Evolutionary conservation across 257 asterid genomes (phyloP).

Genomic region (Cynanchum wilfordii): DNA sequence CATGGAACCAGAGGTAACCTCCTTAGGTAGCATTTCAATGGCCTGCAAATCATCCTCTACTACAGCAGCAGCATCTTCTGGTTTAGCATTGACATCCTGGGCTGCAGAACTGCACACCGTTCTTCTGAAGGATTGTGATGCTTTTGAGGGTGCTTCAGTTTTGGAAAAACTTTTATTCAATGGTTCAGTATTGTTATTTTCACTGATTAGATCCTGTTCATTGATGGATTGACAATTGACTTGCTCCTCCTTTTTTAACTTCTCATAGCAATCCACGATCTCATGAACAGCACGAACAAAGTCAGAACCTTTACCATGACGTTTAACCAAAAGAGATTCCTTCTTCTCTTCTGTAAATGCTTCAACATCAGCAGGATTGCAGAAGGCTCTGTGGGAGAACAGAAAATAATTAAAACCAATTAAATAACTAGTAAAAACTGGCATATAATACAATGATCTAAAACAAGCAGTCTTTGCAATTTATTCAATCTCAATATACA

Average conservation of each 20-base stretch:
- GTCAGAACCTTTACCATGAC: constrained; percentile 88
- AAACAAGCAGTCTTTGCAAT: no score
- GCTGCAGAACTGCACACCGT: constrained; percentile 26
- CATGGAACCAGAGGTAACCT: constrained; percentile 28
- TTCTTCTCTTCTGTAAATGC: constrained; percentile 89
- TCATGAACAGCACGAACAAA: constrained; percentile 75
- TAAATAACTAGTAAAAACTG: background rate
- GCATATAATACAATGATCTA: background rate
- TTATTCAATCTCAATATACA: background rate
- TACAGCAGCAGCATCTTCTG: constrained; percentile 55
- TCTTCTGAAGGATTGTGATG: constrained; percentile 28
- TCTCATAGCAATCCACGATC: constrained; percentile 69
- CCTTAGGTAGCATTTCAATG: constrained; percentile 35
- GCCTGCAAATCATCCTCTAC: constrained; percentile 38
- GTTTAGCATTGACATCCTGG: constrained; percentile 43
- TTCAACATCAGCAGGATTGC: constrained; percentile 90
- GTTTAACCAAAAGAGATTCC: constrained; percentile 65
- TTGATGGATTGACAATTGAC: constrained; percentile 26
- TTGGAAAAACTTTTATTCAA: constrained; percentile 28
- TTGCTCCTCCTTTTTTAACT: constrained; percentile 52
- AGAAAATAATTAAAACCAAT: background rate
- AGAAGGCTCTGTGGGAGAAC: constrained; percentile 69
- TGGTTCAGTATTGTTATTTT: constrained; percentile 38
- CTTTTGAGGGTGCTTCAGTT: constrained; percentile 34
- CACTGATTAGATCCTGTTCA: constrained; percentile 32